phyloP scores from a whole-genome alignment of 306 rosid species.

The Mimosa pudica region DNA sequence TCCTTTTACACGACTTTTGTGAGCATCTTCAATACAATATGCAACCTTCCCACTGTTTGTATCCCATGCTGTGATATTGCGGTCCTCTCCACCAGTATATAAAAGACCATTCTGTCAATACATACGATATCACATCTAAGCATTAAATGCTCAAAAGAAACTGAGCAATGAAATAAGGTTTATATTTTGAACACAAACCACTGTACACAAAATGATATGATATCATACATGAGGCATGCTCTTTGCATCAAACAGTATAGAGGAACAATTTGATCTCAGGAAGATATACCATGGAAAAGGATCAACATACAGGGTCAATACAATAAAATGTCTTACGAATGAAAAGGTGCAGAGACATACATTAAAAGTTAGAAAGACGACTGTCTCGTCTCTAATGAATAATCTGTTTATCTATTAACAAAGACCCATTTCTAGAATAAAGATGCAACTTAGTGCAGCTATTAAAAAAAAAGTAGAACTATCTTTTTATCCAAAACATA shows the following conservation, averaged over 20 bases:
- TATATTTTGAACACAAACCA: neutral
- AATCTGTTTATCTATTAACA: no score
- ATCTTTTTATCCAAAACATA: no score
- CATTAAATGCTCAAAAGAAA: neutral
- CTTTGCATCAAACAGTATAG: neutral
- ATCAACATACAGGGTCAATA: neutral
- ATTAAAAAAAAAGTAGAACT: no score
- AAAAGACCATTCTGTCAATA: constrained; percentile 72
- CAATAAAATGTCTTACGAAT: neutral
- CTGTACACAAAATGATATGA: neutral
- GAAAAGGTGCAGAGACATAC: no score
- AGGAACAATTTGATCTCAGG: neutral
- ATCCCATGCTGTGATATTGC: constrained; percentile 80
- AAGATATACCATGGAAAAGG: no score
- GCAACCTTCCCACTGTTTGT: constrained; percentile 75
- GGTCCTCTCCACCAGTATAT: constrained; percentile 84
- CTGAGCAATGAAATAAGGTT: neutral
- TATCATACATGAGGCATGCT: neutral
- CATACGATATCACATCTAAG: constrained; percentile 23
- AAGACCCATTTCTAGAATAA: no score
- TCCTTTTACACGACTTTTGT: constrained; percentile 79
- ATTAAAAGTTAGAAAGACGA: no score
- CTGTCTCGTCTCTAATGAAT: no score
- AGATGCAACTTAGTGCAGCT: no score
- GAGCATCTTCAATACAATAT: constrained; percentile 75